Evolutionary conservation across 2,329 filamentous ascomycete species (phyloP).

Genomic region (Tolypocladium pustulatum): DNA sequence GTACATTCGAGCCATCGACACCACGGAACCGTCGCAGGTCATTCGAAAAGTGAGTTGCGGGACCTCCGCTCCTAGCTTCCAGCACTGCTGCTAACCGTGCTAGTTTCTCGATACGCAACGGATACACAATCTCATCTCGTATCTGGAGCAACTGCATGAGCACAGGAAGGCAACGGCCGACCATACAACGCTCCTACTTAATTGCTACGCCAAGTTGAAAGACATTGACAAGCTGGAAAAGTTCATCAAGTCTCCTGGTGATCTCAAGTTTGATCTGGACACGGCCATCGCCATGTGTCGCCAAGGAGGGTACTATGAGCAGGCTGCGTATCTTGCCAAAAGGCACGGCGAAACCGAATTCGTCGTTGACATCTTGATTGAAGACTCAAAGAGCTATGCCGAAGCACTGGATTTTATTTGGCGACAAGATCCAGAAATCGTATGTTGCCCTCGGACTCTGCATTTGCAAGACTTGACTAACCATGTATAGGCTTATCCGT

Average conservation of each 20-base stretch:
- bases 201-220: constrained; percentile 97
- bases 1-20: constrained; percentile 91
- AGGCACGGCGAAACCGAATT: constrained; percentile 90
- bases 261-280: constrained; percentile 92
- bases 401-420: constrained; percentile 90
- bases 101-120: constrained; percentile 92
- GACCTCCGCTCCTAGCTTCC: too few species aligned
- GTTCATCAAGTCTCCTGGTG: constrained; percentile 91
- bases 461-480: constrained; percentile 16
- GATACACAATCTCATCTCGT: constrained; percentile 95
- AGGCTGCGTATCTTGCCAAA: constrained; percentile 88
- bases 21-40: constrained; percentile 90
- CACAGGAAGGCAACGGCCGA: constrained; percentile 88
- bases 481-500: constrained; percentile 59
- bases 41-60: constrained; percentile 62
- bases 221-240: constrained; percentile 92
- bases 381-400: constrained; percentile 82
- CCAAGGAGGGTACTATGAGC: constrained; percentile 92
- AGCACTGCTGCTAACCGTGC: constrained; percentile 13
- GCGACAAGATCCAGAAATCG: constrained; percentile 67
- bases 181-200: constrained; percentile 86
- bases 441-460: constrained; percentile 28
- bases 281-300: constrained; percentile 97
- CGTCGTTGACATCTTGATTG: constrained; percentile 90
- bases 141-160: constrained; percentile 91